These are phyloP conservation scores for Fulvia fulva DNA, from an alignment of 2,329 filamentous ascomycete species.

Conservation along the genomic window DNA sequence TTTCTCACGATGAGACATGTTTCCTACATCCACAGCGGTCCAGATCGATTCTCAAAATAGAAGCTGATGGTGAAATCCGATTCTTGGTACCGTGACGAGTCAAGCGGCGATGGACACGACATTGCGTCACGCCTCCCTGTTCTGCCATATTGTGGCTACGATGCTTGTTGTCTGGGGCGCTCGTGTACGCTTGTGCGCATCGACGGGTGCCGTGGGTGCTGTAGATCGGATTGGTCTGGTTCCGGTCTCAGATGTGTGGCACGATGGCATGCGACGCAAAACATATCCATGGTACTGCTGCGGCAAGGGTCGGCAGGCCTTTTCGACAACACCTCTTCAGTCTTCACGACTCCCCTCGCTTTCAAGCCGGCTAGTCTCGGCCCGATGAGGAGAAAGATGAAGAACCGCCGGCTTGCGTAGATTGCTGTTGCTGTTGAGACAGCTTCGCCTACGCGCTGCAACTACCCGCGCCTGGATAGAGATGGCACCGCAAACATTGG, in stretches of 20 bases:
- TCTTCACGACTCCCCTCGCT: background rate
- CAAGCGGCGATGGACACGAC: background rate
- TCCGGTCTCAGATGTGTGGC: background rate
- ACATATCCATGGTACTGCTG: background rate
- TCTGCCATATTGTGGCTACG: background rate
- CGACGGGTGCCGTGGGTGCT: background rate
- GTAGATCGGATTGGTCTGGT: background rate
- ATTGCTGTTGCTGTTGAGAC: background rate
- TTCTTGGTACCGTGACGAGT: background rate
- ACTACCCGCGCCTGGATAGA: conserved; percentile 1
- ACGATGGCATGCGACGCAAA: no score
- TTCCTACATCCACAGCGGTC: background rate
- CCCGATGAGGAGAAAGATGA: background rate
- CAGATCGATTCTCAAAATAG: background rate
- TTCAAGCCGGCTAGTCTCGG: background rate
- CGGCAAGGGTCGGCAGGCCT: background rate
- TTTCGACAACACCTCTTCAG: background rate
- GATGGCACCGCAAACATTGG: background rate
- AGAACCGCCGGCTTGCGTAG: background rate
- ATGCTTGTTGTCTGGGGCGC: background rate
- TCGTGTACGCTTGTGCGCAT: background rate
- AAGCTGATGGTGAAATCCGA: background rate
- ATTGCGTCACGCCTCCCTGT: background rate
- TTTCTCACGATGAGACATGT: background rate
- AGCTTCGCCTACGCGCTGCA: background rate